A percentile compares a stretch with the other conserved stretches of the same genome.
phyloP scores from a whole-genome alignment of 768 basidiomycete genomes.

The Saitozyma sp. region DNA sequence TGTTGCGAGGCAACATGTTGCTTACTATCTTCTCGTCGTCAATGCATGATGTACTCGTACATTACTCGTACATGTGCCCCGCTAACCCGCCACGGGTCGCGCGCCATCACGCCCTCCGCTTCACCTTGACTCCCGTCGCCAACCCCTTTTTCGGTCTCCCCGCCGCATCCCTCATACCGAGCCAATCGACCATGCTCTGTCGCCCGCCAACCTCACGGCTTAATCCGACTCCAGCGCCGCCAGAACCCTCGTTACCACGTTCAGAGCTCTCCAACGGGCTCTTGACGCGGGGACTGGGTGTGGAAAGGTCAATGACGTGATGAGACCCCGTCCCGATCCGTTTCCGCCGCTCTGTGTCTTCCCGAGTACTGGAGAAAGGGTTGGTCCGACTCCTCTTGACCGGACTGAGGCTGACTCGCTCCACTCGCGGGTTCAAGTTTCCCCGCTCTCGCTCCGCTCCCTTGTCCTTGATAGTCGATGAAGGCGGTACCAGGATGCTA shows the following conservation, averaged over 20 bases:
- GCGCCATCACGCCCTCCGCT: constrained; percentile 12
- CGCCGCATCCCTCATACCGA: constrained; percentile 25
- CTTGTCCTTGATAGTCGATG: background rate
- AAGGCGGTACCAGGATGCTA: constrained; percentile 1
- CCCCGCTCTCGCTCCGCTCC: background rate
- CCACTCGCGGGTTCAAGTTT: background rate
- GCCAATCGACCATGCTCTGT: constrained; percentile 16
- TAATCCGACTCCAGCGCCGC: background rate
- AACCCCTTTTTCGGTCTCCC: constrained; percentile 34
- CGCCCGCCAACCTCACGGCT: constrained; percentile 1
- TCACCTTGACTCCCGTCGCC: constrained; percentile 27
- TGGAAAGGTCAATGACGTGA: background rate
- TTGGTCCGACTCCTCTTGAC: constrained; percentile 27
- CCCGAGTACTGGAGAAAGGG: constrained; percentile 21
- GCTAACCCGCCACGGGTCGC: too few species aligned
- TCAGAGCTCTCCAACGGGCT: too few species aligned
- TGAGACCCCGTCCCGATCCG: background rate
- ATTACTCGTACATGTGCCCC: too few species aligned
- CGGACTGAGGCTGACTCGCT: background rate
- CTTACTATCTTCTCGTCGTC: too few species aligned
- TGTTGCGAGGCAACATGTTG: too few species aligned
- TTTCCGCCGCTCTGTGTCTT: constrained; percentile 17
- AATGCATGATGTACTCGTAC: too few species aligned
- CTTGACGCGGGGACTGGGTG: background rate
- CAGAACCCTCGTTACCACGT: too few species aligned